Evolutionary conservation across 306 rosid species (phyloP).

Genomic region (Fragaria iinumae): DNA sequence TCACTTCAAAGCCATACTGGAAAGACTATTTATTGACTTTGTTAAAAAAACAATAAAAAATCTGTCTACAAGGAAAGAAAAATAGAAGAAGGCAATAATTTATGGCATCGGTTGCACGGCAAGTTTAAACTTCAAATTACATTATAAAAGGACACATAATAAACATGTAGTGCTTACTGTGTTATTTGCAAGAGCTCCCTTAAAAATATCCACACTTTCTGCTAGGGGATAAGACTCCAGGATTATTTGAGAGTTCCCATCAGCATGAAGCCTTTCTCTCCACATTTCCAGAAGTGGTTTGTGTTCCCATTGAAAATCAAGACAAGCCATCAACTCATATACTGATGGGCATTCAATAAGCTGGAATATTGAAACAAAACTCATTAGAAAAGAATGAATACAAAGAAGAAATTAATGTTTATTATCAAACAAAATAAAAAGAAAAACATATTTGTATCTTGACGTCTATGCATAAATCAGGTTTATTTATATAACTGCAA

Average conservation of each 20-base stretch:
- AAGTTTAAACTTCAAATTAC: neutral
- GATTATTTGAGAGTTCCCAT: constrained; percentile 52
- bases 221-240: constrained; percentile 74
- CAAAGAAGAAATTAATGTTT: neutral
- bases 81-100: neutral
- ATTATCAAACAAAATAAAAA: neutral
- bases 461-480: neutral
- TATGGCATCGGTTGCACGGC: neutral
- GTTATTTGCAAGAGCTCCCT: constrained; percentile 71
- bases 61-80: neutral
- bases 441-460: neutral
- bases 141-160: constrained; percentile 10
- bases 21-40: neutral
- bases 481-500: neutral
- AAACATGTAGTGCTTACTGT: constrained; percentile 45
- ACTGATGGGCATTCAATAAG: constrained; percentile 92
- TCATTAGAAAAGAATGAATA: neutral
- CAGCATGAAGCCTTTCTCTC: constrained; percentile 55
- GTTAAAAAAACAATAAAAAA: neutral
- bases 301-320: constrained; percentile 68
- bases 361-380: constrained; percentile 49
- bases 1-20: neutral
- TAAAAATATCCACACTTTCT: constrained; percentile 54
- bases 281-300: constrained; percentile 72
- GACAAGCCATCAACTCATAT: constrained; percentile 72